phyloP scores from a whole-genome alignment of 2,329 filamentous ascomycete species.

The Akanthomyces muscarius region DNA sequence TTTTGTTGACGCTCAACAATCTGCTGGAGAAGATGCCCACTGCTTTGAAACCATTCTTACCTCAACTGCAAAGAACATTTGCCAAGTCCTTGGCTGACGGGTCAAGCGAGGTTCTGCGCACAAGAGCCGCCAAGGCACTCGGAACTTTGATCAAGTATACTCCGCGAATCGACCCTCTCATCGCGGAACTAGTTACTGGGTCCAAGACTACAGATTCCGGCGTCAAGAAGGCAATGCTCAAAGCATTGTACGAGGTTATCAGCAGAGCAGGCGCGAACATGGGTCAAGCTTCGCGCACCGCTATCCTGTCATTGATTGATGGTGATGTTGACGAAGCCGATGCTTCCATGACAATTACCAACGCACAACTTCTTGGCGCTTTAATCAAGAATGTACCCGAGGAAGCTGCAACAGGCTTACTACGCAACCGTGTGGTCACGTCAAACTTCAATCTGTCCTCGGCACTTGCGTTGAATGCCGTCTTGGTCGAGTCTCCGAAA shows the following conservation, averaged over 20 bases:
- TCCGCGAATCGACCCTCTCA: constrained; percentile 89
- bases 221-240: constrained; percentile 93
- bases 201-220: constrained; percentile 82
- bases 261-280: constrained; percentile 93
- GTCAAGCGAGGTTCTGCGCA: constrained; percentile 81
- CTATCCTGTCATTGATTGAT: constrained; percentile 88
- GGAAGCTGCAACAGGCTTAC: constrained; percentile 57
- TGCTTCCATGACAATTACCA: constrained; percentile 78
- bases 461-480: constrained; percentile 81
- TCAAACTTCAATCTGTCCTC: constrained; percentile 73
- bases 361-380: constrained; percentile 83
- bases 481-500: constrained; percentile 74
- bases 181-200: constrained; percentile 88
- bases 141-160: constrained; percentile 95
- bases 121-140: constrained; percentile 85
- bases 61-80: constrained; percentile 94
- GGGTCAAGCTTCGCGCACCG: constrained; percentile 81
- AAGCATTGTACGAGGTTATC: constrained; percentile 92
- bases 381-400: constrained; percentile 80
- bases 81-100: constrained; percentile 92
- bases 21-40: constrained; percentile 93
- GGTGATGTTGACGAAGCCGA: constrained; percentile 73
- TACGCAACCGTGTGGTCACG: constrained; percentile 74
- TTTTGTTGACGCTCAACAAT: constrained; percentile 90
- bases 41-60: constrained; percentile 93